Evolutionary conservation across 1,284 basidiomycete genomes (phyloP), one percentile per base, ranked within the genome.

Genomic region (Cutaneotrichosporon sp.): DNA sequence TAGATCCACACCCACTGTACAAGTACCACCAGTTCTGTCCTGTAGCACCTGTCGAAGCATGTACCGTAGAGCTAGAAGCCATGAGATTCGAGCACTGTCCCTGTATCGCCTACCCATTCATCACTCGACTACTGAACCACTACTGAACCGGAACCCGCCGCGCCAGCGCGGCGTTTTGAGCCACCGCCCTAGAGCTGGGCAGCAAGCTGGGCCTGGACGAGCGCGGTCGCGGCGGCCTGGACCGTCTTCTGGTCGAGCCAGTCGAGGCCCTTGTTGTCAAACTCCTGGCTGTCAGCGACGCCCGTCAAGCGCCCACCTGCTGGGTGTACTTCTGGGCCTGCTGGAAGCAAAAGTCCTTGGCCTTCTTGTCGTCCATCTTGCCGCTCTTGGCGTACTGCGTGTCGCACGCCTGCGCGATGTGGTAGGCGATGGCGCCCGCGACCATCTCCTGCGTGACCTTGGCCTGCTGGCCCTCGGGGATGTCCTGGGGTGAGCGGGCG

Each of bases 121-220:
- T 36, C 13, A 36, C 10, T 36, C 9, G 29, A 29, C 9, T 9
- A 9, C 29, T 29, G 29, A 29, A 4, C 29, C 29, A 36, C 34
- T 14, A 36, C 34, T 1, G 34, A 36, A 36, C 34, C 4, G 13
- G 34, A 16, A 14, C 34, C 29, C 4, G 9, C 29, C 29, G 4
- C 29, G 4, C 36, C 36, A 38, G 14, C 36, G 36, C 36, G 36
- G 36, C 13, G 13, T 6, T 14, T 14, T n/a, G 14, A 4, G 6
- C 14, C 14, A 38, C 13, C 36, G 6, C 11, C 5, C 25, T 47
- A 47, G 22, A 47, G 24, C 50, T 22, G 31, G n/a, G 50, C 50
- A 18, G 33, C 20, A 29, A 52, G 46, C 50, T 52, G 31, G n/a
- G 50, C 50, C 50, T 52, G n/a, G 33, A 52, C 50, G 50, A 52